A percentile compares a stretch with the other conserved stretches of the same genome.
These are phyloP conservation scores for Malassezia brasiliensis DNA, from an alignment of 1,284 basidiomycete genomes.

Conservation along the genomic window DNA sequence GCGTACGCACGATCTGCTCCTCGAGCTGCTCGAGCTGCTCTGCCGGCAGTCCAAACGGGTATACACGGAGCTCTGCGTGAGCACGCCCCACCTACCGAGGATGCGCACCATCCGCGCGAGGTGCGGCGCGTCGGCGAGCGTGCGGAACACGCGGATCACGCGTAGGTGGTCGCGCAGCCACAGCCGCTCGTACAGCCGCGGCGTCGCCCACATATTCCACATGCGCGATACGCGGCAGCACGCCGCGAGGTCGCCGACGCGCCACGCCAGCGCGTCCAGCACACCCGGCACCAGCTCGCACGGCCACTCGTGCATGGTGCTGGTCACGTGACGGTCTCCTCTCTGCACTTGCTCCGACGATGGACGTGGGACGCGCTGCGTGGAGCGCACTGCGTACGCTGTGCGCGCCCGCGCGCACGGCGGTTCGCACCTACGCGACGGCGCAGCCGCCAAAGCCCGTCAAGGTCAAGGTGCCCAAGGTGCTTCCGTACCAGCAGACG, in stretches of 20 bases:
- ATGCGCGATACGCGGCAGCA: constrained; percentile 24
- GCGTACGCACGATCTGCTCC: constrained; percentile 22
- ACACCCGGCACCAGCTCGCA: constrained; percentile 30
- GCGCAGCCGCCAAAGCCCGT: not conserved
- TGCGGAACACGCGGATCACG: constrained; percentile 30
- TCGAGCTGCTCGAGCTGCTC: constrained; percentile 38
- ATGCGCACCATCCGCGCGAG: constrained; percentile 27
- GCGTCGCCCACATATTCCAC: constrained; percentile 24
- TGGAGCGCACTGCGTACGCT: not conserved
- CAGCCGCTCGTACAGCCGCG: constrained; percentile 36
- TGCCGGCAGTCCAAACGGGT: constrained; percentile 37
- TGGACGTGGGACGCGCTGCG: not conserved
- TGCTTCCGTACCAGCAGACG: constrained; percentile 16
- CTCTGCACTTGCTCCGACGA: not conserved
- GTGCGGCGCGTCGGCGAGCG: constrained; percentile 21
- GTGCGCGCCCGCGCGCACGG: not conserved
- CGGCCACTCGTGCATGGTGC: constrained; percentile 20
- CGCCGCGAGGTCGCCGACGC: constrained; percentile 29
- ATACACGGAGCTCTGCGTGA: constrained; percentile 30
- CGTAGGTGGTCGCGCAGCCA: constrained; percentile 38
- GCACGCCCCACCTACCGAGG: constrained; percentile 15
- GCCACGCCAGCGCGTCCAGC: constrained; percentile 25
- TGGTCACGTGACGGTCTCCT: constrained; percentile 10
- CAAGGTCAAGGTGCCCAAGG: constrained; percentile 4
- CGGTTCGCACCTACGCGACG: constrained; percentile 12